These are phyloP conservation scores for Bryum argenteum DNA, from an alignment of 225 moss, liverwort and hornwort genomes.

Conservation along the genomic window DNA sequence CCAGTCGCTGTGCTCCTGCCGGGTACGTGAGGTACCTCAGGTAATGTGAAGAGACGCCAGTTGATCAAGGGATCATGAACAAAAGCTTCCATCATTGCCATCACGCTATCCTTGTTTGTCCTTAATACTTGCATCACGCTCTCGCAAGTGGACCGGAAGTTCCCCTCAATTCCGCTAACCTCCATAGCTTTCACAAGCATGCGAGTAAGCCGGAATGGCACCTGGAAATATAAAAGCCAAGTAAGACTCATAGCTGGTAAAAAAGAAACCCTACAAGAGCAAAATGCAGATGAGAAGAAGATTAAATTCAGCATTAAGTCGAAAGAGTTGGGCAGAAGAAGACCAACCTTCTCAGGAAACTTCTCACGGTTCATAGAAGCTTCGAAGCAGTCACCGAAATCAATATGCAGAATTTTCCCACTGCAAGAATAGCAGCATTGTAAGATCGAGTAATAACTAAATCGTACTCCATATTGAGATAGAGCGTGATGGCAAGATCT, in stretches of 20 bases:
- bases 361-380: constrained; percentile 99
- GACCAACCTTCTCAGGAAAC: constrained; percentile 89
- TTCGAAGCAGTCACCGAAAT: constrained; percentile 99
- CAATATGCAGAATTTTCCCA: constrained; percentile 97
- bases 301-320: constrained; percentile 4
- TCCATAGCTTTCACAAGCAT: constrained; percentile 99
- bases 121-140: constrained; percentile 97
- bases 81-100: constrained; percentile 99
- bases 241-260: constrained; percentile 14
- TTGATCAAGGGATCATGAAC: constrained; percentile 98
- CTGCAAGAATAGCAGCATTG: constrained; percentile 43
- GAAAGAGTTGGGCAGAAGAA: not conserved
- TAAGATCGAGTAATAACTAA: not conserved
- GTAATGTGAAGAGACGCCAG: constrained; percentile 88
- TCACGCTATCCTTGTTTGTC: constrained; percentile 96
- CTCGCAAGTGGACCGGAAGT: constrained; percentile 97
- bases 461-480: constrained; percentile 1
- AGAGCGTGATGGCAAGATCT: constrained; percentile 15
- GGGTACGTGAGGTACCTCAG: constrained; percentile 71
- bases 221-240: constrained; percentile 45
- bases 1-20: constrained; percentile 56
- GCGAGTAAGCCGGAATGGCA: constrained; percentile 94
- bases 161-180: constrained; percentile 98
- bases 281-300: constrained; percentile 10
- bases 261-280: constrained; percentile 7